These are phyloP conservation scores for Dendrobium catenatum DNA, from an alignment of 106 monocot genomes.

Conservation along the genomic window DNA sequence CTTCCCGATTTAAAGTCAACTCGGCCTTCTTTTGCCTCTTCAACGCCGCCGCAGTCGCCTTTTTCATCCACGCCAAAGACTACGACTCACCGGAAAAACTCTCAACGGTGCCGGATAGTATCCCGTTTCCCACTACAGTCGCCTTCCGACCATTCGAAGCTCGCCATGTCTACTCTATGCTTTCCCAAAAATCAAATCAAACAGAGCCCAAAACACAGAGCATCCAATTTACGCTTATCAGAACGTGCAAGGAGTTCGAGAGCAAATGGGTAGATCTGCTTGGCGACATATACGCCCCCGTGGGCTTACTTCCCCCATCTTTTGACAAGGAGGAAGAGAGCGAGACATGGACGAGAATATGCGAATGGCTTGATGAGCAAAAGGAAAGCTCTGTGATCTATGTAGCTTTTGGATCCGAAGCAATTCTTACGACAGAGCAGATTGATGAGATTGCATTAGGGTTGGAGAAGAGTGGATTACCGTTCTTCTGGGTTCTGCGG, in stretches of 20 bases:
- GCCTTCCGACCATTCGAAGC: conserved; percentile 10
- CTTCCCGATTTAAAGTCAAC: neutral
- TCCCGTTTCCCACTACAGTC: conserved; percentile 15
- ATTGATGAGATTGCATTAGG: conserved; percentile 23
- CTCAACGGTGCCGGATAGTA: conserved; percentile 1
- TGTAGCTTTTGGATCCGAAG: conserved; percentile 20
- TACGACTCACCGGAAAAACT: conserved; percentile 12
- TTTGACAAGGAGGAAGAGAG: neutral
- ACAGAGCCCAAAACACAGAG: neutral
- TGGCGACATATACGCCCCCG: neutral
- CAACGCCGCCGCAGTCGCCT: conserved; percentile 10
- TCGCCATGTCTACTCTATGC: neutral
- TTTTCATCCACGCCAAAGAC: neutral
- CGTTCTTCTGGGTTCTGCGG: conserved; percentile 60
- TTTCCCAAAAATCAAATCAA: neutral
- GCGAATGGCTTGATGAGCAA: conserved; percentile 18
- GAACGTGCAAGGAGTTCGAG: conserved; percentile 21
- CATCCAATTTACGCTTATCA: conserved; percentile 6
- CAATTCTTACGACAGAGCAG: conserved; percentile 3
- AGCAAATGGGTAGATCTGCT: conserved; percentile 13
- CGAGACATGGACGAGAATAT: neutral
- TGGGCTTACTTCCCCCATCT: conserved; percentile 14
- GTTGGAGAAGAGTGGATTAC: conserved; percentile 34
- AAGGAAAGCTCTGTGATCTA: conserved; percentile 18
- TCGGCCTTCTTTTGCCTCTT: conserved; percentile 6